phyloP scores from a whole-genome alignment of 2,329 filamentous ascomycete genomes.

The Tolypocladium tropicale region DNA sequence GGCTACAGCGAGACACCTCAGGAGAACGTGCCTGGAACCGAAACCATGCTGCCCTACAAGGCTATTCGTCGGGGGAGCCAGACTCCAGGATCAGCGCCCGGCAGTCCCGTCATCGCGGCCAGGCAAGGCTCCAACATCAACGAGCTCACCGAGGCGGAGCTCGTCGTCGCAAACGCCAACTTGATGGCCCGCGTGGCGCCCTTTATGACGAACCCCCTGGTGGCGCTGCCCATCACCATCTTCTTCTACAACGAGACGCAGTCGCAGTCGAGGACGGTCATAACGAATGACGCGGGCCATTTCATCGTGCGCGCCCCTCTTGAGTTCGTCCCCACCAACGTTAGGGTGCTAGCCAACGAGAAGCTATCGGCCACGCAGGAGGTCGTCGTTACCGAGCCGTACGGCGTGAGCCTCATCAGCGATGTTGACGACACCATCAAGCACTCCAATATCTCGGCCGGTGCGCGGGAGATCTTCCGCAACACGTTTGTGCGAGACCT shows the following conservation, averaged over 20 bases:
- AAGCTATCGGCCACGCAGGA: constrained; percentile 71
- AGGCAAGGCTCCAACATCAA: constrained; percentile 25
- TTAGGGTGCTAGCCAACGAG: constrained; percentile 79
- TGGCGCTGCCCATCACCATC: constrained; percentile 69
- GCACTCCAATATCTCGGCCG: constrained; percentile 78
- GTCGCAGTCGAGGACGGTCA: constrained; percentile 75
- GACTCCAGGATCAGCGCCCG: constrained; percentile 28
- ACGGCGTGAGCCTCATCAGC: constrained; percentile 84
- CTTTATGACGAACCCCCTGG: constrained; percentile 77
- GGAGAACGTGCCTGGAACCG: constrained; percentile 25
- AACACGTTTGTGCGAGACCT: constrained; percentile 91
- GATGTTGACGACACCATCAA: constrained; percentile 98
- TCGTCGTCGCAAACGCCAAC: constrained; percentile 72
- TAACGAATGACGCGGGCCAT: constrained; percentile 82
- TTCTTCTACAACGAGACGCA: constrained; percentile 88
- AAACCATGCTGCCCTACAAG: constrained; percentile 16
- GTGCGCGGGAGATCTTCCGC: constrained; percentile 88
- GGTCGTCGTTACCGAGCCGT: constrained; percentile 64
- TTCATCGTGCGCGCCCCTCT: constrained; percentile 72
- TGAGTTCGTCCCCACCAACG: constrained; percentile 83
- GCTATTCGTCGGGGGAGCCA: constrained; percentile 20
- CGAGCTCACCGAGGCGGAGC: constrained; percentile 65
- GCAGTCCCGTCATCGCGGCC: constrained; percentile 31
- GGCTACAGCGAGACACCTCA: constrained; percentile 61
- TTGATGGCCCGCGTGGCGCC: constrained; percentile 80